Percentiles rank a stretch among this genome's conserved stretches.
These are phyloP conservation scores for Phellopilus nigrolimitatus DNA, from an alignment of 1,284 basidiomycete genomes.

Conservation along the genomic window DNA sequence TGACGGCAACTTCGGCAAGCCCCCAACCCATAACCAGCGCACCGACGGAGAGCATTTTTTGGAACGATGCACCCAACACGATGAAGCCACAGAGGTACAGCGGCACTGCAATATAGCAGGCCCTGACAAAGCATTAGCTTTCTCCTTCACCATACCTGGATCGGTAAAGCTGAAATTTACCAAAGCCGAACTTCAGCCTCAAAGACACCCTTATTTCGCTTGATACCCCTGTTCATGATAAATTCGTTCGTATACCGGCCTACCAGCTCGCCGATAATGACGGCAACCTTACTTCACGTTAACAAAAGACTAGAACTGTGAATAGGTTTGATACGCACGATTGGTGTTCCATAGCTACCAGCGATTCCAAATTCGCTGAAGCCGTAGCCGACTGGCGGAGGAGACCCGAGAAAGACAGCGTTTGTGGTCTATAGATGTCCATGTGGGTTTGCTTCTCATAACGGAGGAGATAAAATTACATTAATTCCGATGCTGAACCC, in stretches of 20 bases:
- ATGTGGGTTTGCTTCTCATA: background rate
- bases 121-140: slow-evolving; percentile 38
- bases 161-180: no score
- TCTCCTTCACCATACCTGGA: no score
- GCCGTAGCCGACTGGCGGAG: slow-evolving; percentile 55
- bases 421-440: slow-evolving; percentile 50
- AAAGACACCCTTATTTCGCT: slow-evolving; percentile 63
- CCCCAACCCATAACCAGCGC: slow-evolving; percentile 67
- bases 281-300: slow-evolving; percentile 41
- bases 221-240: slow-evolving; percentile 54
- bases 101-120: slow-evolving; percentile 58
- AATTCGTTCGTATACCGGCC: slow-evolving; percentile 67
- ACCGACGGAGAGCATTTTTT: slow-evolving; percentile 51
- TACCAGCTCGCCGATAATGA: slow-evolving; percentile 62
- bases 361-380: slow-evolving; percentile 49
- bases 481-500: slow-evolving; percentile 73
- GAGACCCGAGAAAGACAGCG: slow-evolving; percentile 60
- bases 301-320: background rate
- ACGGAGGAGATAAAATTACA: slow-evolving; percentile 33
- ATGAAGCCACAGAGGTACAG: slow-evolving; percentile 64
- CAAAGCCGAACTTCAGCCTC: slow-evolving; percentile 67
- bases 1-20: slow-evolving; percentile 52
- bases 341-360: slow-evolving; percentile 59
- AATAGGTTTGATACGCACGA: slow-evolving; percentile 35
- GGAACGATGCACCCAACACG: slow-evolving; percentile 51